Evolutionary conservation across 2,329 filamentous ascomycete species (phyloP), one percentile per base, ranked within the genome.

Genomic region (Laburnicola sp.): DNA sequence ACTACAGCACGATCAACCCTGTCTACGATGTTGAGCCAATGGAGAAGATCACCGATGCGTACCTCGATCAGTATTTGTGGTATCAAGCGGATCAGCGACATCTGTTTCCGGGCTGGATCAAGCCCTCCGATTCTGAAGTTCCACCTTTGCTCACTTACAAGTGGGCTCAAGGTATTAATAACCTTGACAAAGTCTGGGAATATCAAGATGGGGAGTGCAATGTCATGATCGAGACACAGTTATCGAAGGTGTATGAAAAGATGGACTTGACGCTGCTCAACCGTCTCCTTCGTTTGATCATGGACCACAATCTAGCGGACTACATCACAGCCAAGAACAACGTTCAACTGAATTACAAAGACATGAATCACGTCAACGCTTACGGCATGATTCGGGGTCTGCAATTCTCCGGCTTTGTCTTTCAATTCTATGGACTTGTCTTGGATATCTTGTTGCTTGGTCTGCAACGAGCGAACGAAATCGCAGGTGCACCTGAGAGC

Each of bases 301-400:
- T 99, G 95, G 95, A 99, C 66, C 94, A 99, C 80, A 99, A 99
- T 72, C 76, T 99, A 76, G 94, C 94, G 4, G 95, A 99, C 73
- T 99, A 99, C 76, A 99, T 99, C 68, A 97, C 93, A 1, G 91
- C 93, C 32, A 99, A 99, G 83, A 99, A 99, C 80, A 99, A 99
- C 69, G 94, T 99, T 9, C 93, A 97, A 72, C 83, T 99, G 57
- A 97, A 95, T 56, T 99, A 99, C 80, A 99, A 99, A 78, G 94
- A 99, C 65, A 99, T 99, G 94, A 97, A 97, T 69, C 94, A 99
- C 68, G 94, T 95, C 70, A 99, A 99, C 76, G 95, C 91, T 70
- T 99, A 97, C 70, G 94, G 94, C 62, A 89, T 99, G 88, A 97
- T 99, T 65, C 91, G 94, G 66, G 94, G 95, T 62, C 82, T 99